phyloP scores from a whole-genome alignment of 495 filamentous ascomycete genomes.

The Xylaria intraflava region DNA sequence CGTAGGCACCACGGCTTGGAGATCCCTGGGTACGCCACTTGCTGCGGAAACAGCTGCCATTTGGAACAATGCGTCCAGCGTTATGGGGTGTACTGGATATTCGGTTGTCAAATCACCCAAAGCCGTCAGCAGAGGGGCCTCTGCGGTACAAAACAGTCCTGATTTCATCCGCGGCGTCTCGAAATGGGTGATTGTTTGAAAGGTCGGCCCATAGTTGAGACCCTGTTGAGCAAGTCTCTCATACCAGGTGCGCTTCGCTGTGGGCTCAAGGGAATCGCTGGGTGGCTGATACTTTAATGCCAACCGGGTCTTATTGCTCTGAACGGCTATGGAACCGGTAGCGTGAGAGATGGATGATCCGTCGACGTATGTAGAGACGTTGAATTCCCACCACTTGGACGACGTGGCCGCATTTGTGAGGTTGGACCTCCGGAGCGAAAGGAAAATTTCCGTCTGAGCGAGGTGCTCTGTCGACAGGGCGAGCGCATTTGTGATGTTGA shows the following conservation, averaged over 20 bases:
- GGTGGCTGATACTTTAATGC: neutral
- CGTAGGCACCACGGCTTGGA: neutral
- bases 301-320: conserved; percentile 11
- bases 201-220: neutral
- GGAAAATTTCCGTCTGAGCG: conserved; percentile 22
- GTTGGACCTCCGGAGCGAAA: conserved; percentile 15
- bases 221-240: neutral
- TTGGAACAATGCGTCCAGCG: neutral
- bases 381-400: conserved; percentile 29
- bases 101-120: neutral
- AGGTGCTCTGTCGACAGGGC: conserved; percentile 15
- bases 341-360: conserved; percentile 24
- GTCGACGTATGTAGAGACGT: conserved; percentile 21
- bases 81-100: neutral
- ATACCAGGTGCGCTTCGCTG: conserved; percentile 2
- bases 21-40: neutral
- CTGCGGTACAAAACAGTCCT: neutral
- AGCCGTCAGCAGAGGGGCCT: neutral
- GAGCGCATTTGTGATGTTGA: conserved; percentile 20
- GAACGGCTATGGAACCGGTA: conserved; percentile 1
- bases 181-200: neutral
- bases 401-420: conserved; percentile 21
- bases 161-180: neutral
- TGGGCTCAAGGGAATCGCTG: neutral
- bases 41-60: neutral